Evolutionary conservation across 768 basidiomycete species (phyloP).

Genomic region (Mycena leptocephala): DNA sequence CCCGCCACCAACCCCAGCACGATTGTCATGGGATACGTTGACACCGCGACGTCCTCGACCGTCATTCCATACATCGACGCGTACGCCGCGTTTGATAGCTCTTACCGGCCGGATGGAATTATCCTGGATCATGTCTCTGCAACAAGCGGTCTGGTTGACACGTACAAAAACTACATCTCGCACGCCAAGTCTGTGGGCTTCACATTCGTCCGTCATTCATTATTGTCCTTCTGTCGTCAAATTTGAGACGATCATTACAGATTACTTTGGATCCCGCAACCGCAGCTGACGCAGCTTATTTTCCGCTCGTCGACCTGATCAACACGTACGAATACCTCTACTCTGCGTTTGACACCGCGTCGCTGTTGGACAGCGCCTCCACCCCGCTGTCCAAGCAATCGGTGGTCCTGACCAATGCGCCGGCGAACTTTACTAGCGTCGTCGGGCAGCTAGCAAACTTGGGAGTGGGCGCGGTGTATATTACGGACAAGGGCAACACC

Average conservation of each 20-base stretch:
- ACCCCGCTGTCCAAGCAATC: conserved; percentile 3
- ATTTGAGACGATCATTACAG: background rate
- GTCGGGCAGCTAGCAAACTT: background rate
- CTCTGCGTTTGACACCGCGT: background rate
- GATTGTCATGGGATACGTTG: background rate
- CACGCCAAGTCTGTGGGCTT: background rate
- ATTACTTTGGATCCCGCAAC: background rate
- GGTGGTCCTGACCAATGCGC: background rate
- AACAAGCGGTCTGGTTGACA: background rate
- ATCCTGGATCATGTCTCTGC: background rate
- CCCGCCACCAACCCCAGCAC: background rate
- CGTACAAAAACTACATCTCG: background rate
- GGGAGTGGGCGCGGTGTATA: background rate
- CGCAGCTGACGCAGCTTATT: background rate
- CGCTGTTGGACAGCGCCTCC: background rate
- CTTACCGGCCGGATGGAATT: background rate
- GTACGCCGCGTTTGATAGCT: background rate
- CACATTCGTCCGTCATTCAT: background rate
- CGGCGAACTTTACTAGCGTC: background rate
- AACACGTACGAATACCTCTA: conserved; percentile 10
- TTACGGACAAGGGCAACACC: conserved; percentile 9
- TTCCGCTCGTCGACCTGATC: background rate
- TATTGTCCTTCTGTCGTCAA: background rate
- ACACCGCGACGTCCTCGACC: background rate
- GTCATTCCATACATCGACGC: background rate